Conservation (phyloP, 2,329 filamentous ascomycete genomes). For the Myriosclerotinia scirpicola region DNA sequence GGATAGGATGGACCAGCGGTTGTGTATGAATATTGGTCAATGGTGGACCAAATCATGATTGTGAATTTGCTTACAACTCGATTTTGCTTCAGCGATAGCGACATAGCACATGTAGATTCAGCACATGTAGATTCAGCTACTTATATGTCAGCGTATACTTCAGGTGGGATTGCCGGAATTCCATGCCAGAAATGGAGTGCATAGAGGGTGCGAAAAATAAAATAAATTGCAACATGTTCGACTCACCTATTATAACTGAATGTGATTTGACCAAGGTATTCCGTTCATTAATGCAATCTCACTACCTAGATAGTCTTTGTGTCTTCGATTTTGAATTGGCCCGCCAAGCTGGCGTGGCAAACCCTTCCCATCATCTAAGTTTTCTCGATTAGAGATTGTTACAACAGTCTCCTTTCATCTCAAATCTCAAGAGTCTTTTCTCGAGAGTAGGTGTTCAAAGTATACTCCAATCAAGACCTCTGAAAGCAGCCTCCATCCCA, state of each 20-base stretch:
- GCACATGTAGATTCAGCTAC: neutral
- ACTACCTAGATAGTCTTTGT: neutral
- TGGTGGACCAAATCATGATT: neutral
- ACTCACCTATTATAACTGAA: neutral
- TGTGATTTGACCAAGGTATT: neutral
- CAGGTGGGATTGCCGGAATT: neutral
- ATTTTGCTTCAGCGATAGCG: neutral
- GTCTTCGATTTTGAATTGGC: neutral
- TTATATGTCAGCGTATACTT: neutral
- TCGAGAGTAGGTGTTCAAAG: no score
- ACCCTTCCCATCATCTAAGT: neutral
- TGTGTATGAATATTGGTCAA: neutral
- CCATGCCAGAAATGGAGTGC: neutral
- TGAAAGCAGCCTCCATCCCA: neutral
- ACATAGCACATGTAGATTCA: neutral
- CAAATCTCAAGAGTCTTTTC: neutral
- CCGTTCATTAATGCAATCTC: neutral
- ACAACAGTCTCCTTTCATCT: neutral
- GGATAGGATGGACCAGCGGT: neutral
- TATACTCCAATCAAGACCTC: neutral
- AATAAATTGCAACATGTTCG: neutral
- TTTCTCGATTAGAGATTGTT: neutral
- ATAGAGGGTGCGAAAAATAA: neutral
- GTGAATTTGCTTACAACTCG: neutral
- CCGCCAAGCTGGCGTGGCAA: neutral